A percentile compares a stretch with the other conserved stretches of the same genome.
Conservation (phyloP, 495 filamentous ascomycete species). For the Aspergillus homomorphus region DNA sequence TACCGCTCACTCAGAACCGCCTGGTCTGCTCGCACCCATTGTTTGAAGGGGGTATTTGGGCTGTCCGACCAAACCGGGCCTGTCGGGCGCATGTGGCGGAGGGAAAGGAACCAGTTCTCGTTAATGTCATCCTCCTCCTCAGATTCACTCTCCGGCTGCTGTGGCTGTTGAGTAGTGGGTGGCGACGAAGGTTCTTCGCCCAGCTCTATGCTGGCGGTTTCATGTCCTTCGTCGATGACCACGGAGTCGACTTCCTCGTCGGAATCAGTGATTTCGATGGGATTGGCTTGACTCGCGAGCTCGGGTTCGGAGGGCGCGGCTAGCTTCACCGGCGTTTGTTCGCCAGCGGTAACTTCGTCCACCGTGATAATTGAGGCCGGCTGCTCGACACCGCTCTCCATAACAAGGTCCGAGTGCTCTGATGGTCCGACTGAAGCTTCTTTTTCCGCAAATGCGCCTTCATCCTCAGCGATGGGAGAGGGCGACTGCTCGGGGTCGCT, state of each 20-base stretch:
- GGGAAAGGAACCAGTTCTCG: conserved; percentile 38
- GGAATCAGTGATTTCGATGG: conserved; percentile 5
- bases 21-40: conserved; percentile 38
- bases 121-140: conserved; percentile 15
- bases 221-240: conserved; percentile 28
- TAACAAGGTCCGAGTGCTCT: neutral
- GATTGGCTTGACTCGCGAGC: too few species aligned
- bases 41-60: conserved; percentile 41
- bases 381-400: conserved; percentile 10
- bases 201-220: conserved; percentile 44
- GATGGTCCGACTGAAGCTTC: neutral
- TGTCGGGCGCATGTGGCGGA: conserved; percentile 26
- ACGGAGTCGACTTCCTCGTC: conserved; percentile 18
- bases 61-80: conserved; percentile 34
- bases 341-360: neutral
- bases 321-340: neutral
- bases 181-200: conserved; percentile 20
- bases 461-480: neutral
- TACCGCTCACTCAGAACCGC: conserved; percentile 29
- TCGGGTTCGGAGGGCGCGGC: neutral
- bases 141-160: neutral
- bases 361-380: neutral
- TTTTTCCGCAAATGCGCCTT: neutral
- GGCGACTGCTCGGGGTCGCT: neutral
- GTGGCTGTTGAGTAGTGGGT: neutral